Evolutionary conservation across 2,329 filamentous ascomycete genomes (phyloP), one percentile per base, ranked within the genome.

Genomic region (Pseudopithomyces chartarum): DNA sequence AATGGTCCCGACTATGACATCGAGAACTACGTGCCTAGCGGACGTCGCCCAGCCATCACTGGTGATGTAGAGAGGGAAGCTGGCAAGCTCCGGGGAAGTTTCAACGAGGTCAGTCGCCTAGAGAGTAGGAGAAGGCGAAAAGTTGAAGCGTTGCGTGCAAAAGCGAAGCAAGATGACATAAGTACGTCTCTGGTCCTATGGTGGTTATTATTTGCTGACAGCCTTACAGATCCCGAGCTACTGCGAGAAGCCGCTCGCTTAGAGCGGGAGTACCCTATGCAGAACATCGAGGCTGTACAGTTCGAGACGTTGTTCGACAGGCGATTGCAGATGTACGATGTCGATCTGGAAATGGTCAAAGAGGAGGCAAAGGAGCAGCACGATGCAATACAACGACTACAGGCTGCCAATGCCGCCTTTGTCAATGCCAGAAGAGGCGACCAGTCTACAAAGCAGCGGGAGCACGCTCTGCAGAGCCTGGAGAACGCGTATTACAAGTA

Each of bases 401-500:
- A 87, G 63, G 86, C 90, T 50, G 87, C 90, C 6, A 96, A 96
- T 72, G 84, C 85, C 13, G 87, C 89, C 17, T 97, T 98, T 65
- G 85, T 90, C 59, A 81, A 84, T 19, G 91, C 90, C 62, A 85
- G 88, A 52, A 84, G 82, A 38, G 87, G 88, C 3, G 90, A 92
- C 62, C 82, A 83, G 0, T 86, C 85, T 6, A 85, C 83, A 1
- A 84, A 83, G 58, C 92, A 96, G 70, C 87, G 95, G 13, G 94
- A 98, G 73, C 85, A 90, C 64, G 92, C 92, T 0, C 78, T 99
- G 47, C 95, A 99, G 76, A 87, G 85, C 59, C 81, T 99, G 10
- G 94, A 98, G 74, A 92, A 90, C 61, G 94, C 92, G 0, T 98
- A 96, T 73, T 87, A 92, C 76, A 96, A 94, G 77, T 98, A 98